These are phyloP conservation scores for Trichoderma sp. DNA, from an alignment of 2,329 filamentous ascomycete species.

Conservation along the genomic window DNA sequence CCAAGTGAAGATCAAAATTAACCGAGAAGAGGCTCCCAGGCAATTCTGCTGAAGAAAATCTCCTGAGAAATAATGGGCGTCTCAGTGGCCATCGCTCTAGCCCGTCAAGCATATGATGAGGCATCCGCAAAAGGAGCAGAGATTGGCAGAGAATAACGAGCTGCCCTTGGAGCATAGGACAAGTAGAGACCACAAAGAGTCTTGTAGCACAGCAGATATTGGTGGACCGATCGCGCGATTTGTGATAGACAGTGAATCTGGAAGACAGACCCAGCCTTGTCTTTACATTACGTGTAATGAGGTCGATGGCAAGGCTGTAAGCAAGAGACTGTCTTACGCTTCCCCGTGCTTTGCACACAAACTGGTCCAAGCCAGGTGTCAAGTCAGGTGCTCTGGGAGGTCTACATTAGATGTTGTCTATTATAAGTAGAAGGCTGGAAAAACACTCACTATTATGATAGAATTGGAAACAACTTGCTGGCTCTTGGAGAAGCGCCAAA, in stretches of 20 bases:
- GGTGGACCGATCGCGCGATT: not conserved
- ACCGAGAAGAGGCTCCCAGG: not conserved
- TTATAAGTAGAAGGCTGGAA: not conserved
- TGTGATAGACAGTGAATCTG: not conserved
- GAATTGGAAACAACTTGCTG: not conserved
- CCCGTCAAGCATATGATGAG: not conserved
- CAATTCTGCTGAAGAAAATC: not conserved
- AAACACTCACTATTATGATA: not conserved
- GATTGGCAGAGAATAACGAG: not conserved
- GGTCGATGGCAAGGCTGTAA: not conserved
- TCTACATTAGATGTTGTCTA: not conserved
- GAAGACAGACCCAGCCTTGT: not conserved
- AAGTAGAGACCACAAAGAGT: not conserved
- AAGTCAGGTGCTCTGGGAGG: not conserved
- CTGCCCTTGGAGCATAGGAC: not conserved
- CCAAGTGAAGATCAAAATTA: not conserved
- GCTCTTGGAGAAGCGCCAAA: not conserved
- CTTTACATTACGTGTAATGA: not conserved
- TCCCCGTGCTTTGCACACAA: not conserved
- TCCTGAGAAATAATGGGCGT: not conserved
- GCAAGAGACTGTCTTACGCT: not conserved
- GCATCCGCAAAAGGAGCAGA: not conserved
- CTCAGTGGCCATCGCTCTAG: not conserved
- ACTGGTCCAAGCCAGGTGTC: not conserved
- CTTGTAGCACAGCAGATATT: not conserved